Conservation (phyloP, 345 rosid genomes). For the Euclidium syriacum region DNA sequence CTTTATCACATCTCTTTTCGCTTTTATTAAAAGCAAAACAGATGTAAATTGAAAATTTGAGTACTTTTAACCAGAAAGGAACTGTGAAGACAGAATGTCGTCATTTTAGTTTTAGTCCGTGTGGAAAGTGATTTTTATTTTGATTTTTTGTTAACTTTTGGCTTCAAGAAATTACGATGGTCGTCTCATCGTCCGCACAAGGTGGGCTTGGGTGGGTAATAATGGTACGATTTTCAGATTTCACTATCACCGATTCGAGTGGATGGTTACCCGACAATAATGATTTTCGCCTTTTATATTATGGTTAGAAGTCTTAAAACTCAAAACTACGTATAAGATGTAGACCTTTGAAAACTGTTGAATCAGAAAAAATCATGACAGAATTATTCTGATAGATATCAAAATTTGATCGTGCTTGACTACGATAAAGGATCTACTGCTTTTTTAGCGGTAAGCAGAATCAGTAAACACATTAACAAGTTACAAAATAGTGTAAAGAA, state of each 20-base stretch:
- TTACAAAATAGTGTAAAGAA: no score
- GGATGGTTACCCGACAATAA: no score
- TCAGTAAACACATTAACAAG: no score
- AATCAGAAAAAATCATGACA: no score
- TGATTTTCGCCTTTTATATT: no score
- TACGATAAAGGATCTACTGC: no score
- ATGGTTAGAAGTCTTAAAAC: no score
- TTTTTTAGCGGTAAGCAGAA: no score
- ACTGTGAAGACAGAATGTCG: slow-evolving; percentile 32
- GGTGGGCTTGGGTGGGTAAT: slow-evolving; percentile 14
- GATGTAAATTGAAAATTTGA: not conserved
- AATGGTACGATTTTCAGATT: not conserved
- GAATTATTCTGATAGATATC: no score
- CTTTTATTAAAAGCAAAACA: slow-evolving; percentile 21
- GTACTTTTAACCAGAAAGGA: slow-evolving; percentile 20
- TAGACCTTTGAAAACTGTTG: no score
- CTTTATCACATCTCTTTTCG: not conserved
- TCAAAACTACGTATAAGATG: no score
- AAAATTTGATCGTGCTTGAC: no score
- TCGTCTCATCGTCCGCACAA: slow-evolving; percentile 23
- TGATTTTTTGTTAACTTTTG: not conserved
- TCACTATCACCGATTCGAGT: not conserved
- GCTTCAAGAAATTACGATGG: slow-evolving; percentile 6
- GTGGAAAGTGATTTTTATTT: slow-evolving; percentile 9
- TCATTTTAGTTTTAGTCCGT: slow-evolving; percentile 8